Evolutionary conservation across 2,329 filamentous ascomycete species (phyloP).

Genomic region (Graphilbum sp.): DNA sequence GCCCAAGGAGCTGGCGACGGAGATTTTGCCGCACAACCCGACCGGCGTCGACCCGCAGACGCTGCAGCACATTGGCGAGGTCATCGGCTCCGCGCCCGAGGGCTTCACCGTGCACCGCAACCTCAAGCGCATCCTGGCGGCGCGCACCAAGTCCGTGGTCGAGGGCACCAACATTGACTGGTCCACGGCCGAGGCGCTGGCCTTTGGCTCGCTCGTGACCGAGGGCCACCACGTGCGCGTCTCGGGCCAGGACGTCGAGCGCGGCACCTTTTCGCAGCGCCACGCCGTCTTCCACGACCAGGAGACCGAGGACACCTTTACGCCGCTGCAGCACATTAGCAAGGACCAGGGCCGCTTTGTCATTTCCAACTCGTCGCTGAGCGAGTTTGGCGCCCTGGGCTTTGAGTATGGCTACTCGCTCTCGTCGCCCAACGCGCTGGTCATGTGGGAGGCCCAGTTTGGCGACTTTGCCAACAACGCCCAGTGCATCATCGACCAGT

Average conservation of each 20-base stretch:
- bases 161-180: conserved; percentile 96
- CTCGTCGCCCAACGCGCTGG: conserved; percentile 87
- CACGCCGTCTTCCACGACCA: conserved; percentile 97
- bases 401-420: conserved; percentile 99
- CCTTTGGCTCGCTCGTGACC: conserved; percentile 76
- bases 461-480: conserved; percentile 99
- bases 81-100: conserved; percentile 64
- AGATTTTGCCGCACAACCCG: conserved; percentile 80
- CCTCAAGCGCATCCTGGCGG: conserved; percentile 84
- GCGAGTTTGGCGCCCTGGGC: conserved; percentile 58
- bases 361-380: conserved; percentile 87
- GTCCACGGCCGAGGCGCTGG: conserved; percentile 90
- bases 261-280: conserved; percentile 97
- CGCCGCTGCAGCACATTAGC: conserved; percentile 74
- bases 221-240: conserved; percentile 97
- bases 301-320: conserved; percentile 84
- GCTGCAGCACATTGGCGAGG: conserved; percentile 66
- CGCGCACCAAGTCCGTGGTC: conserved; percentile 77
- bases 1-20: conserved; percentile 88
- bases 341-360: conserved; percentile 91
- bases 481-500: conserved; percentile 97
- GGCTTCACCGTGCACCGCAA: conserved; percentile 86
- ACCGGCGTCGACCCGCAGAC: conserved; percentile 62
- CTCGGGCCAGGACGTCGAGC: conserved; percentile 96
- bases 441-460: conserved; percentile 99